Conservation (phyloP, 768 basidiomycete genomes). For the Boletus rubropictus region DNA sequence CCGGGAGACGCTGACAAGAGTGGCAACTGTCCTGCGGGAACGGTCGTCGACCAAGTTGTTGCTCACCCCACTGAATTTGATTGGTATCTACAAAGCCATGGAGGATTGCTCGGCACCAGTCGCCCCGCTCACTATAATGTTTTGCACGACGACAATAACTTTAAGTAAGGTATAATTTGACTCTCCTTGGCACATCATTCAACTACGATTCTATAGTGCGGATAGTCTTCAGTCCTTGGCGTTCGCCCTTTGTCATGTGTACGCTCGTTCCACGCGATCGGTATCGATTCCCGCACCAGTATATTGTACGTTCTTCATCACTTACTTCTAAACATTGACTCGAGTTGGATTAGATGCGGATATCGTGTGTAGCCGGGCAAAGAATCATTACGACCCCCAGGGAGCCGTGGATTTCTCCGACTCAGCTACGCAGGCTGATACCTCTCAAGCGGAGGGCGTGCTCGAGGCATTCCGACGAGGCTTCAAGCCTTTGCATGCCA, state of each 20-base stretch:
- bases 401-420: constrained; percentile 56
- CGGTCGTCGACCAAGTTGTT: constrained; percentile 68
- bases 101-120: constrained; percentile 72
- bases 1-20: constrained; percentile 51
- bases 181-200: neutral
- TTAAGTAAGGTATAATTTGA: constrained; percentile 38
- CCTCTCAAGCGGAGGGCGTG: constrained; percentile 35
- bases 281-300: constrained; percentile 82
- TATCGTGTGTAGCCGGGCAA: constrained; percentile 69
- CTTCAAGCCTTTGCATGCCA: constrained; percentile 53
- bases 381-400: constrained; percentile 72
- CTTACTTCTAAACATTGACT: neutral
- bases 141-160: constrained; percentile 47
- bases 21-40: constrained; percentile 73
- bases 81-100: constrained; percentile 75
- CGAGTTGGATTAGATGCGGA: constrained; percentile 55
- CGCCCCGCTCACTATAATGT: constrained; percentile 54
- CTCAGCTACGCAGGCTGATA: constrained; percentile 44
- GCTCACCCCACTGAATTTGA: constrained; percentile 70
- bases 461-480: constrained; percentile 45
- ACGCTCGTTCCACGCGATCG: constrained; percentile 72
- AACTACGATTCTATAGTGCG: constrained; percentile 35
- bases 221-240: constrained; percentile 66
- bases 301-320: constrained; percentile 49
- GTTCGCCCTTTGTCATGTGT: constrained; percentile 76